A percentile compares a stretch with the other conserved stretches of the same genome.
These are phyloP conservation scores for Globisporangium irregulare DNA, from an alignment of 352 stramenopile species.

Conservation along the genomic window DNA sequence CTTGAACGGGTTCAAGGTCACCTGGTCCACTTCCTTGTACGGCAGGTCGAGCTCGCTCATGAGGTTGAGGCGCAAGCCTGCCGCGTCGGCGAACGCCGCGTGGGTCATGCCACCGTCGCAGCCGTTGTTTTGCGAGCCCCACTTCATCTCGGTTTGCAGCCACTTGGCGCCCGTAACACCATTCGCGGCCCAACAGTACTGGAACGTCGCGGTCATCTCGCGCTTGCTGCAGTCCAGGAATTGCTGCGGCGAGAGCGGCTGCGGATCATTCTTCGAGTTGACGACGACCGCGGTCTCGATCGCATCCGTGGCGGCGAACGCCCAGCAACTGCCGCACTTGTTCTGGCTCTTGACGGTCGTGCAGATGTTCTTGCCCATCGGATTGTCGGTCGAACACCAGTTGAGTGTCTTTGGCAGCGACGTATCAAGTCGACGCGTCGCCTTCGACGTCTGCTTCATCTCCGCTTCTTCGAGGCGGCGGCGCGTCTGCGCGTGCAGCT, in stretches of 20 bases:
- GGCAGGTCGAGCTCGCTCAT: conserved; percentile 63
- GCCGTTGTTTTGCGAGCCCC: conserved; percentile 69
- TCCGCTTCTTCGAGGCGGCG: conserved; percentile 18
- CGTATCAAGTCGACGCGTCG: conserved; percentile 12
- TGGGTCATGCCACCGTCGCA: conserved; percentile 83
- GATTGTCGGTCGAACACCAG: conserved; percentile 77
- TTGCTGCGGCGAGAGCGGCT: conserved; percentile 75
- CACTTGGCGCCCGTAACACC: conserved; percentile 49
- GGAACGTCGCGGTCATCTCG: conserved; percentile 63
- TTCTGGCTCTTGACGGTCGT: conserved; percentile 78
- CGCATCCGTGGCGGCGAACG: conserved; percentile 70
- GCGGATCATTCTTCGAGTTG: conserved; percentile 32
- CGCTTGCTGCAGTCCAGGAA: conserved; percentile 74
- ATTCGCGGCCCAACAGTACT: conserved; percentile 69
- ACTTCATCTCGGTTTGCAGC: conserved; percentile 67
- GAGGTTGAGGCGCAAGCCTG: conserved; percentile 44
- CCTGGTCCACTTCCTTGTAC: conserved; percentile 47
- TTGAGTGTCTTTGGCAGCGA: conserved; percentile 41
- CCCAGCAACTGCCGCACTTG: conserved; percentile 79
- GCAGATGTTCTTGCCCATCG: conserved; percentile 59
- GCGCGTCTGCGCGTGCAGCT: conserved; percentile 39
- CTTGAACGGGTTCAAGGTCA: conserved; percentile 28
- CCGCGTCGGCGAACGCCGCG: conserved; percentile 74
- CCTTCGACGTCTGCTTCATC: conserved; percentile 2
- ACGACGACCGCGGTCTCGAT: conserved; percentile 76